Conservation (phyloP, 1,139 yeast genomes). For the Geotrichum cucujoidarum region DNA sequence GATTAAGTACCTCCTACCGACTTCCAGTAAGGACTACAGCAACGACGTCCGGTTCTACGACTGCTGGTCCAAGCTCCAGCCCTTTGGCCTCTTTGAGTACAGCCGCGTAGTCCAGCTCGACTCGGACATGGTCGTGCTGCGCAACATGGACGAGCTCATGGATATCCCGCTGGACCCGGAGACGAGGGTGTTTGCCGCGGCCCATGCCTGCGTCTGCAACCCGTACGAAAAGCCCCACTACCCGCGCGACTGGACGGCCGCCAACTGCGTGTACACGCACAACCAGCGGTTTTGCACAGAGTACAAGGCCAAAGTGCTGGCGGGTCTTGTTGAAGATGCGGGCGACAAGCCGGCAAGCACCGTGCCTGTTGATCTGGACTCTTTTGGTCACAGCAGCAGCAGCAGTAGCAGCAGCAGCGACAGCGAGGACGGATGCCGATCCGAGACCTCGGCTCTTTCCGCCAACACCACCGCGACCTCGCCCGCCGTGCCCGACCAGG, state of each 20-base stretch:
- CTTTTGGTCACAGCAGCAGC: constrained; percentile 7
- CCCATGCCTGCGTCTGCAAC: constrained; percentile 59
- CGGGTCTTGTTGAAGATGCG: neutral
- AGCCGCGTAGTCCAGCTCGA: constrained; percentile 51
- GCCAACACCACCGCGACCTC: neutral
- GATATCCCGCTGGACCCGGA: constrained; percentile 34
- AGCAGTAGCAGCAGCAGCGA: neutral
- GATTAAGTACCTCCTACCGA: constrained; percentile 44
- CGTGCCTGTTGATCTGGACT: neutral
- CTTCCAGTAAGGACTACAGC: constrained; percentile 41
- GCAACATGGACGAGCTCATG: constrained; percentile 55
- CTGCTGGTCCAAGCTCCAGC: constrained; percentile 55
- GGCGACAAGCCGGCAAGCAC: neutral
- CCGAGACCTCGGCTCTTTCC: neutral
- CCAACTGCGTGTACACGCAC: constrained; percentile 47
- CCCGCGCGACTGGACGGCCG: constrained; percentile 48
- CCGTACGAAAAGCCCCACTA: constrained; percentile 48
- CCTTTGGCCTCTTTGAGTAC: constrained; percentile 46
- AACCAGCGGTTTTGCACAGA: constrained; percentile 28
- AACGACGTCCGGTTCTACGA: constrained; percentile 50
- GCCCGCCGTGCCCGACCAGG: constrained; percentile 17
- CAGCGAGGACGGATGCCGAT: neutral
- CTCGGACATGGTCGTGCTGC: constrained; percentile 51
- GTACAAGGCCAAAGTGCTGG: constrained; percentile 11
- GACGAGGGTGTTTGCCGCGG: constrained; percentile 45